A percentile compares a stretch with the other conserved stretches of the same genome.
Conservation (phyloP, 108 stramenopile species). For the Skeletonema costatum region DNA sequence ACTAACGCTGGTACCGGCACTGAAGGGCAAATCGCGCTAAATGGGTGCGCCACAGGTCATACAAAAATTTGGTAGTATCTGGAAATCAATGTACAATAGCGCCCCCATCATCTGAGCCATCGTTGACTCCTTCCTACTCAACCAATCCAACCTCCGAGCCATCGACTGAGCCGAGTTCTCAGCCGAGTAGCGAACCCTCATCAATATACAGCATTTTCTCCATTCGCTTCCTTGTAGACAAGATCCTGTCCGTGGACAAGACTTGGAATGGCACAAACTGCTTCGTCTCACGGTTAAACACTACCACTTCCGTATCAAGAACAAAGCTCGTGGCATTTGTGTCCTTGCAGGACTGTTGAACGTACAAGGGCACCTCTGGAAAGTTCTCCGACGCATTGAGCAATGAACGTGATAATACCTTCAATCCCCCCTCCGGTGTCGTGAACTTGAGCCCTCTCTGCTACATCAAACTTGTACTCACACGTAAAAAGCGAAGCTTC, state of each 20-base stretch:
- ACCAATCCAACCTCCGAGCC: no score
- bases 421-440: slow-evolving; percentile 75
- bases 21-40: no score
- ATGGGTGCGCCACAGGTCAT: no score
- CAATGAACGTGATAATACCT: slow-evolving; percentile 92
- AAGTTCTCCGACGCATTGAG: slow-evolving; percentile 96
- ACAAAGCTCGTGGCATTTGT: slow-evolving; percentile 80
- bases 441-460: slow-evolving; percentile 98
- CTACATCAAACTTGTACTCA: slow-evolving; percentile 99
- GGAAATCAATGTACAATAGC: no score
- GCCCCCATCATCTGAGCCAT: no score
- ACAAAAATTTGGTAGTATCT: no score
- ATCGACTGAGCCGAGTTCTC: no score
- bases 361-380: slow-evolving; percentile 97
- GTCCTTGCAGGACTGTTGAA: slow-evolving; percentile 71
- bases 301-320: slow-evolving; percentile 98
- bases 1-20: no score
- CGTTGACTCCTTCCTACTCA: no score
- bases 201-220: neutral
- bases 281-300: slow-evolving; percentile 87
- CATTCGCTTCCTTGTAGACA: slow-evolving; percentile 81
- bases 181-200: no score
- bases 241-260: slow-evolving; percentile 79
- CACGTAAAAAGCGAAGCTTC: slow-evolving; percentile 92
- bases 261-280: slow-evolving; percentile 88